Conservation (phyloP, 2,329 filamentous ascomycete species). For the Stagonosporopsis vannaccii region DNA sequence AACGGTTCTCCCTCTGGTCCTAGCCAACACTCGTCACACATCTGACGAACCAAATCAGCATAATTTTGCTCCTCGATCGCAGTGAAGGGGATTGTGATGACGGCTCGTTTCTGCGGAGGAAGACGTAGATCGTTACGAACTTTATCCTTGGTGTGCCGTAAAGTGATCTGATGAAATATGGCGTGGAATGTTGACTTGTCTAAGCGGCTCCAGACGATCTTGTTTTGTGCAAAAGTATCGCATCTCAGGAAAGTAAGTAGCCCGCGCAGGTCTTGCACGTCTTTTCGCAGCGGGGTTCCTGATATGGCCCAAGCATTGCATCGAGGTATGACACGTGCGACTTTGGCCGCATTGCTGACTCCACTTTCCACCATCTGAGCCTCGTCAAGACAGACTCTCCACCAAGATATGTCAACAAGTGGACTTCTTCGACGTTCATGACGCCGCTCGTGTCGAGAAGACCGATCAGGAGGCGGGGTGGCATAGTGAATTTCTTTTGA, state of each 20-base stretch:
- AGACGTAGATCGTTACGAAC: slow-evolving; percentile 80
- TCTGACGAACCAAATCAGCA: slow-evolving; percentile 74
- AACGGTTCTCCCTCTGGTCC: slow-evolving; percentile 69
- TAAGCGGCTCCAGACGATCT: slow-evolving; percentile 72
- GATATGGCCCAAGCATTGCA: slow-evolving; percentile 91
- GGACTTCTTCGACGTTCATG: slow-evolving; percentile 75
- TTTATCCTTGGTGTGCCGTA: slow-evolving; percentile 85
- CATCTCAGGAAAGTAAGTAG: slow-evolving; percentile 82
- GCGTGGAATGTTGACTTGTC: slow-evolving; percentile 70
- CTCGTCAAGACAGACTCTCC: slow-evolving; percentile 78
- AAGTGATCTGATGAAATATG: slow-evolving; percentile 74
- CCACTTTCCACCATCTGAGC: slow-evolving; percentile 93
- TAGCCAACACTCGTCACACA: slow-evolving; percentile 74
- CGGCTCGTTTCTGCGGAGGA: slow-evolving; percentile 82
- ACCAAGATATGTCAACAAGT: slow-evolving; percentile 83
- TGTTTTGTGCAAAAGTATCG: slow-evolving; percentile 73
- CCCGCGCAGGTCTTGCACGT: slow-evolving; percentile 79
- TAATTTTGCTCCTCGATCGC: slow-evolving; percentile 93
- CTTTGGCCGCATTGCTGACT: slow-evolving; percentile 79
- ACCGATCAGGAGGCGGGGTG: slow-evolving; percentile 72
- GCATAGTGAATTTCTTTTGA: slow-evolving; percentile 82
- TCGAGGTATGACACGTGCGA: slow-evolving; percentile 81
- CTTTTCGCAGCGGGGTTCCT: slow-evolving; percentile 85
- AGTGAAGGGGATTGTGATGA: slow-evolving; percentile 90
- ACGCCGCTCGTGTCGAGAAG: slow-evolving; percentile 69